Conservation (phyloP, 2,329 filamentous ascomycete genomes). For the Kalmusia sp. region DNA sequence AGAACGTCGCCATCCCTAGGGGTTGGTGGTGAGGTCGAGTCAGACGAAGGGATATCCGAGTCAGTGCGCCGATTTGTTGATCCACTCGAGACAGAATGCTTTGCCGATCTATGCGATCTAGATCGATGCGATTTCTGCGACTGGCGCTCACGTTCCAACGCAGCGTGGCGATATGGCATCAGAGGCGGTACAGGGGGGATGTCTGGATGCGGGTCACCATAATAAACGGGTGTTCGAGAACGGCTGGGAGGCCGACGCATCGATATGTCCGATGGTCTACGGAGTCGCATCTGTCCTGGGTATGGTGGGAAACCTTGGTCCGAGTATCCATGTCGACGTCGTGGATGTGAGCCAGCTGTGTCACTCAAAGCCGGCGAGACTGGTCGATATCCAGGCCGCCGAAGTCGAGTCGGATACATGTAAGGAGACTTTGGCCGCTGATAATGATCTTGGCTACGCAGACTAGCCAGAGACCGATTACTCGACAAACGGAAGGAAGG, state of each 20-base stretch:
- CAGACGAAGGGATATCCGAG: conserved; percentile 51
- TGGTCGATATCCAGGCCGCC: conserved; percentile 51
- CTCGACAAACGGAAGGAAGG: conserved; percentile 46
- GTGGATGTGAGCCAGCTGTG: conserved; percentile 25
- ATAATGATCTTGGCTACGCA: conserved; percentile 49
- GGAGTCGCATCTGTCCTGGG: conserved; percentile 28
- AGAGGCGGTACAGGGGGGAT: conserved; percentile 33
- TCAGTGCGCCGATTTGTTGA: conserved; percentile 45
- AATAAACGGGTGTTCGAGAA: conserved; percentile 19
- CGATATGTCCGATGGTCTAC: conserved; percentile 33
- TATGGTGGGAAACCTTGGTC: conserved; percentile 8
- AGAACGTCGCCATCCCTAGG: conserved; percentile 48
- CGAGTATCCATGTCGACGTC: conserved; percentile 22
- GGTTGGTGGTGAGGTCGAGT: conserved; percentile 52
- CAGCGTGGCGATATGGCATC: conserved; percentile 24
- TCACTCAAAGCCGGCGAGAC: conserved; percentile 55
- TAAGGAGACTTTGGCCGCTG: conserved; percentile 49
- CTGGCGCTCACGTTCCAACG: conserved; percentile 27
- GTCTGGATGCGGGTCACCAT: conserved; percentile 17
- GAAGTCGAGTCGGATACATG: conserved; percentile 51
- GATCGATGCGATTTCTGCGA: conserved; percentile 19
- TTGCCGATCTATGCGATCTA: conserved; percentile 13
- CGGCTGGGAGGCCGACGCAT: conserved; percentile 28
- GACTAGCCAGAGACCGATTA: conserved; percentile 53
- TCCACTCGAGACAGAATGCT: conserved; percentile 39